These are phyloP conservation scores for Blastobotrys indianensis DNA, from an alignment of 1,139 yeast species.

Conservation along the genomic window DNA sequence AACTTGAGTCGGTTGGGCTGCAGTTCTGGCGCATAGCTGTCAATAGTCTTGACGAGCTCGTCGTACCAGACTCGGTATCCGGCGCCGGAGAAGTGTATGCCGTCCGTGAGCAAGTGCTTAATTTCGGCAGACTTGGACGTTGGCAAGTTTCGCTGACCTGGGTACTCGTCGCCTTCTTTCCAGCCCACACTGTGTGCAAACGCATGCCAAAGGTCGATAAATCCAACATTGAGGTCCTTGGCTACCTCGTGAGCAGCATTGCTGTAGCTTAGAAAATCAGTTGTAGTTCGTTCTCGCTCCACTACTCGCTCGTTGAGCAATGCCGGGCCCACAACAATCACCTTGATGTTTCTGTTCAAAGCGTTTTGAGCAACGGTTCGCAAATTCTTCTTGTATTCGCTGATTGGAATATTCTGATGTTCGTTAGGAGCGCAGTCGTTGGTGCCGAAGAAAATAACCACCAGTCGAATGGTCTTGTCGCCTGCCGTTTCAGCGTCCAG, in stretches of 20 bases:
- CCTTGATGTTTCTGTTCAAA: slow-evolving; percentile 36
- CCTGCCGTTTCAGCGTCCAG: slow-evolving; percentile 15
- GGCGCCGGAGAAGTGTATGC: slow-evolving; percentile 60
- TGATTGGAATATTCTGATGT: slow-evolving; percentile 46
- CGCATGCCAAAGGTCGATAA: slow-evolving; percentile 47
- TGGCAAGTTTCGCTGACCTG: slow-evolving; percentile 19
- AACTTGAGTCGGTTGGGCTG: slow-evolving; percentile 28
- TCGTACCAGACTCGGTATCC: slow-evolving; percentile 51
- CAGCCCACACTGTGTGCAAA: slow-evolving; percentile 34
- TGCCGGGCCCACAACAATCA: slow-evolving; percentile 61
- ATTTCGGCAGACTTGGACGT: slow-evolving; percentile 33
- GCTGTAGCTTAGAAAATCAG: slow-evolving; percentile 43
- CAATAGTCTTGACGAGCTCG: slow-evolving; percentile 36
- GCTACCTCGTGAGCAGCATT: slow-evolving; percentile 48
- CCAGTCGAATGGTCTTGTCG: slow-evolving; percentile 12
- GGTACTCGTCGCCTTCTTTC: slow-evolving; percentile 22
- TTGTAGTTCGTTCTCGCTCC: slow-evolving; percentile 31
- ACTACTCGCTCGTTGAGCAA: slow-evolving; percentile 51
- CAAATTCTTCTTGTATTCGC: slow-evolving; percentile 43
- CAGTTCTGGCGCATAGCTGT: slow-evolving; percentile 40
- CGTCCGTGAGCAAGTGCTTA: slow-evolving; percentile 42
- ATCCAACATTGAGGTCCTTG: slow-evolving; percentile 41
- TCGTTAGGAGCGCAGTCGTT: slow-evolving; percentile 16
- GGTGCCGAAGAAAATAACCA: slow-evolving; percentile 20
- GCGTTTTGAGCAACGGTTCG: slow-evolving; percentile 34